These are phyloP conservation scores for Emericellopsis terricola DNA, from an alignment of 495 filamentous ascomycete genomes.

Conservation along the genomic window DNA sequence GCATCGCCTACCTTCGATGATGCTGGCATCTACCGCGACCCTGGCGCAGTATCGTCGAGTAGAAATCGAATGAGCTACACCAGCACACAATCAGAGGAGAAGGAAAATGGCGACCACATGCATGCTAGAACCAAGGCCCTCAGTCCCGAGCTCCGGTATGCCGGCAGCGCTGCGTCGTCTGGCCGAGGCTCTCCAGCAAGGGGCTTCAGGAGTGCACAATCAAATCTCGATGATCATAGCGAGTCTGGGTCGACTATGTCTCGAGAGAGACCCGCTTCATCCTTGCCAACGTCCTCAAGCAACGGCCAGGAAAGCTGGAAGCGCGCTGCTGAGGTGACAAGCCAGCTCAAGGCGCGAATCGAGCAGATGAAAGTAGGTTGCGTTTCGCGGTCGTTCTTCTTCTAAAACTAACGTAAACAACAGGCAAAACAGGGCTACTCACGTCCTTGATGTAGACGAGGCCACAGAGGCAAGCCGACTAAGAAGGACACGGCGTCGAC, in stretches of 20 bases:
- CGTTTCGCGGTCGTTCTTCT: no score
- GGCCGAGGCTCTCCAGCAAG: constrained; percentile 36
- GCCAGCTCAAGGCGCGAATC: constrained; percentile 88
- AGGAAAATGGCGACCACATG: constrained; percentile 44
- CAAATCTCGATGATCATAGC: constrained; percentile 6
- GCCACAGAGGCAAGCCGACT: no score
- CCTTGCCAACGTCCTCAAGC: constrained; percentile 21
- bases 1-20: constrained; percentile 28
- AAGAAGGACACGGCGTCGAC: no score
- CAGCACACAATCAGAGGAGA: constrained; percentile 66
- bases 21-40: constrained; percentile 36
- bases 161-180: constrained; percentile 29
- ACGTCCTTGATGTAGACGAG: no score
- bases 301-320: constrained; percentile 66
- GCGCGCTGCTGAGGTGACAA: constrained; percentile 95
- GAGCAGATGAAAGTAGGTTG: constrained; percentile 48
- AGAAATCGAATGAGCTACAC: constrained; percentile 45
- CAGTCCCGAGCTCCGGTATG: constrained; percentile 30
- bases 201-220: constrained; percentile 21
- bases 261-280: constrained; percentile 19
- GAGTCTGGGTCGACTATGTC: constrained; percentile 16
- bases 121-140: constrained; percentile 28
- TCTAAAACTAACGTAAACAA: no score
- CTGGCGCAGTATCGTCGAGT: constrained; percentile 13
- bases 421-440: no score